These are phyloP conservation scores for Suillus americanus DNA, from an alignment of 768 basidiomycete species.

Conservation along the genomic window DNA sequence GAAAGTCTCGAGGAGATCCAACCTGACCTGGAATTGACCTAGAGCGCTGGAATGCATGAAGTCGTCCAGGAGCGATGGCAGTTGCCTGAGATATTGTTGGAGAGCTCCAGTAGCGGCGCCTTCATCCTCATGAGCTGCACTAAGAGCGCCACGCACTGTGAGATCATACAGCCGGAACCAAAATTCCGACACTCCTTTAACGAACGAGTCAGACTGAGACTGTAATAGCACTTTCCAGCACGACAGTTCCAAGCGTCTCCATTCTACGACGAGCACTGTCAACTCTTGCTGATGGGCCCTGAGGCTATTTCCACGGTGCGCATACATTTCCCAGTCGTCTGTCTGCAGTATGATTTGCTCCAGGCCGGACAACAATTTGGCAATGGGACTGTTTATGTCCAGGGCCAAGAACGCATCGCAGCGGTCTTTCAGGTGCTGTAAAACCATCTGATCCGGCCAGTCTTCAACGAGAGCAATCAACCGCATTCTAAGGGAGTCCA, in stretches of 20 bases:
- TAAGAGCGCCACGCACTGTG: slow-evolving; percentile 60
- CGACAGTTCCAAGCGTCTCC: slow-evolving; percentile 87
- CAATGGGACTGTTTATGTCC: slow-evolving; percentile 68
- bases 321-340: slow-evolving; percentile 96
- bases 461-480: slow-evolving; percentile 62
- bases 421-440: slow-evolving; percentile 77
- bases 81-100: slow-evolving; percentile 55
- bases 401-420: slow-evolving; percentile 66
- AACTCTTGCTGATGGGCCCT: slow-evolving; percentile 63
- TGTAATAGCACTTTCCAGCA: slow-evolving; percentile 85
- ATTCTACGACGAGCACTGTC: slow-evolving; percentile 75
- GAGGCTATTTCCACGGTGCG: slow-evolving; percentile 88
- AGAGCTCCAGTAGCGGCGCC: slow-evolving; percentile 33
- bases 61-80: slow-evolving; percentile 78
- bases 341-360: slow-evolving; percentile 85
- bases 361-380: slow-evolving; percentile 76
- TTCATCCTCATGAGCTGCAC: slow-evolving; percentile 42
- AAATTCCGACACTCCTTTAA: slow-evolving; percentile 60
- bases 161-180: slow-evolving; percentile 92
- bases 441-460: slow-evolving; percentile 98
- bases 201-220: slow-evolving; percentile 55
- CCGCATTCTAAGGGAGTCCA: slow-evolving; percentile 51
- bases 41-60: slow-evolving; percentile 76
- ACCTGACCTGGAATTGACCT: slow-evolving; percentile 75
- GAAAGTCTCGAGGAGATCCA: slow-evolving; percentile 72